phyloP scores from a whole-genome alignment of 202 grass and related monocot species.

The Zoysia matrella region DNA sequence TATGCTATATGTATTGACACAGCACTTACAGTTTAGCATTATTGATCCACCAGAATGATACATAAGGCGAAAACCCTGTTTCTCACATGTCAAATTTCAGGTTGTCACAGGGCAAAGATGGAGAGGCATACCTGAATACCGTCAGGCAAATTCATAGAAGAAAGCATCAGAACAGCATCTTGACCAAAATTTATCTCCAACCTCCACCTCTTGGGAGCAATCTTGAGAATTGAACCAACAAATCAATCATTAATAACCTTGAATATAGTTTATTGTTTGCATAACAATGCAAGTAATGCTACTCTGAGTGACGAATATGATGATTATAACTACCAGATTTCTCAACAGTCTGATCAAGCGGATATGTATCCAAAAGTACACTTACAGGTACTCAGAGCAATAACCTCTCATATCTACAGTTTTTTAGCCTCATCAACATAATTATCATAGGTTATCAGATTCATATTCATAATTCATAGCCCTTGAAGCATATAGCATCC shows the following conservation, averaged over 20 bases:
- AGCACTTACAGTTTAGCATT: neutral
- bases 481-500: neutral
- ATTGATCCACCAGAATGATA: neutral
- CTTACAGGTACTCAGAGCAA: neutral
- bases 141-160: constrained; percentile 95
- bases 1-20: neutral
- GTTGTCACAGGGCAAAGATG: neutral
- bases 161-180: constrained; percentile 98
- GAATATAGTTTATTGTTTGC: neutral
- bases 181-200: constrained; percentile 99
- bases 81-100: neutral
- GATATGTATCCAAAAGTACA: neutral
- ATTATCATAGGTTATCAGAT: neutral
- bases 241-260: constrained; percentile 5
- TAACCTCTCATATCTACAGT: neutral
- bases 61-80: neutral
- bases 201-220: constrained; percentile 92
- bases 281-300: neutral
- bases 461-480: neutral
- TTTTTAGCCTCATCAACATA: constrained; percentile 22
- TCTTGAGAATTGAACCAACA: constrained; percentile 45
- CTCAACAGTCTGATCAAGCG: neutral
- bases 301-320: neutral
- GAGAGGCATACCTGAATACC: constrained; percentile 76
- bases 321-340: constrained; percentile 14